Conservation (phyloP, 306 rosid species). For the Fagus crenata region DNA sequence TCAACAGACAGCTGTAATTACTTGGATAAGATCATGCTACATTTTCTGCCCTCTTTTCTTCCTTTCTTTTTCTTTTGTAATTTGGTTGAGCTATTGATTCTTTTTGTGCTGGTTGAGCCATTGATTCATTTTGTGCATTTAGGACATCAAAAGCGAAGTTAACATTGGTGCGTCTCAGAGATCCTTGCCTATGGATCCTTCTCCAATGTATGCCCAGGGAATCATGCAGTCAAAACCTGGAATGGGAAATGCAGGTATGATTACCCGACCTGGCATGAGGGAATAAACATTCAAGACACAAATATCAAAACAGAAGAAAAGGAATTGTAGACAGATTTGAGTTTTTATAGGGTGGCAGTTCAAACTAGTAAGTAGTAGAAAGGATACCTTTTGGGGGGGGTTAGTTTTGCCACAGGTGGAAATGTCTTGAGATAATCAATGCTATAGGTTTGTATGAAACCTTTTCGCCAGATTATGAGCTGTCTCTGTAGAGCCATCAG, state of each 20-base stretch:
- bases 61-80: conserved; percentile 22
- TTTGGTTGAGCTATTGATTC: conserved; percentile 21
- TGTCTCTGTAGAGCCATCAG: no score
- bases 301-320: neutral
- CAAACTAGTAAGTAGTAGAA: neutral
- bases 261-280: neutral
- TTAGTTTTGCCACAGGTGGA: no score
- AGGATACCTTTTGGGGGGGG: neutral
- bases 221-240: conserved; percentile 85
- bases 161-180: conserved; percentile 70
- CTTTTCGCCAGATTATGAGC: no score
- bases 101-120: conserved; percentile 11
- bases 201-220: conserved; percentile 80
- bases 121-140: conserved; percentile 25
- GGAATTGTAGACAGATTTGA: neutral
- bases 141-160: conserved; percentile 76
- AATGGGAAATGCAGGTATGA: conserved; percentile 68
- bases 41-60: conserved; percentile 8
- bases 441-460: no score
- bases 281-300: conserved; percentile 1
- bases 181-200: conserved; percentile 80
- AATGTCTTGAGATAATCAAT: no score
- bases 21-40: conserved; percentile 22
- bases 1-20: conserved; percentile 63
- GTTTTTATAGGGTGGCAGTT: neutral